phyloP scores from a whole-genome alignment of 1,284 basidiomycete genomes.

The Athelia sp. region DNA sequence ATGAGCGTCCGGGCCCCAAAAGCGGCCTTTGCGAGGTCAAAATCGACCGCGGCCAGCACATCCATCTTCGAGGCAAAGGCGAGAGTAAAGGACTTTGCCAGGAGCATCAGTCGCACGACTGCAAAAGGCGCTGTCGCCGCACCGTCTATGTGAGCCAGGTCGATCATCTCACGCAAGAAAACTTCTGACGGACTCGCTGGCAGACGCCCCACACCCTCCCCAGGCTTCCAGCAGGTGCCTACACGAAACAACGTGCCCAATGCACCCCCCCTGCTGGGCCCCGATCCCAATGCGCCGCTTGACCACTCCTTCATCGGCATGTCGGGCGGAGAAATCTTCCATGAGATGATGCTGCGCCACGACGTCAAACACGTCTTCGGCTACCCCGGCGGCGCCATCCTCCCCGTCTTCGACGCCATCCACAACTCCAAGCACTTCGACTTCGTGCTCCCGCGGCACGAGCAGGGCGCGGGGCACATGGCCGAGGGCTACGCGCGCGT shows the following conservation, averaged over 20 bases:
- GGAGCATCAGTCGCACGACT: slow-evolving; percentile 66
- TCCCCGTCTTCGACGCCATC: slow-evolving; percentile 98
- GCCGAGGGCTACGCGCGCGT: slow-evolving; percentile 97
- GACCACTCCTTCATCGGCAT: slow-evolving; percentile 88
- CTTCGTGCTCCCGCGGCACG: slow-evolving; percentile 93
- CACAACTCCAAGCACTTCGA: slow-evolving; percentile 95
- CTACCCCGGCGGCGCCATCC: slow-evolving; percentile 96
- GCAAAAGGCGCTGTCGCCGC: slow-evolving; percentile 50
- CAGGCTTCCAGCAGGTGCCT: slow-evolving; percentile 64
- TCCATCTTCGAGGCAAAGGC: slow-evolving; percentile 67
- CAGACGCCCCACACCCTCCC: slow-evolving; percentile 64
- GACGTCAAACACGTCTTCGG: slow-evolving; percentile 96
- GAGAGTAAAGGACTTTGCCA: slow-evolving; percentile 64
- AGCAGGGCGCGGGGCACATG: slow-evolving; percentile 99
- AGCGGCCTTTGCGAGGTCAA: slow-evolving; percentile 41
- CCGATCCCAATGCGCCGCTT: slow-evolving; percentile 44
- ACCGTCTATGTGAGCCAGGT: slow-evolving; percentile 45
- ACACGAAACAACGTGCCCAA: slow-evolving; percentile 44
- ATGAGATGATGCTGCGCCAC: slow-evolving; percentile 99
- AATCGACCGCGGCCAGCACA: slow-evolving; percentile 42
- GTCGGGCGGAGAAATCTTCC: slow-evolving; percentile 96
- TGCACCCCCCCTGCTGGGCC: slow-evolving; percentile 38
- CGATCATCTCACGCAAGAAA: not conserved
- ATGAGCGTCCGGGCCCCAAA: slow-evolving; percentile 45
- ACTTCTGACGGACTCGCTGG: slow-evolving; percentile 7